phyloP scores from a whole-genome alignment of 192 early-diverging fungal genomes.

The Helicostylum pulchrum region DNA sequence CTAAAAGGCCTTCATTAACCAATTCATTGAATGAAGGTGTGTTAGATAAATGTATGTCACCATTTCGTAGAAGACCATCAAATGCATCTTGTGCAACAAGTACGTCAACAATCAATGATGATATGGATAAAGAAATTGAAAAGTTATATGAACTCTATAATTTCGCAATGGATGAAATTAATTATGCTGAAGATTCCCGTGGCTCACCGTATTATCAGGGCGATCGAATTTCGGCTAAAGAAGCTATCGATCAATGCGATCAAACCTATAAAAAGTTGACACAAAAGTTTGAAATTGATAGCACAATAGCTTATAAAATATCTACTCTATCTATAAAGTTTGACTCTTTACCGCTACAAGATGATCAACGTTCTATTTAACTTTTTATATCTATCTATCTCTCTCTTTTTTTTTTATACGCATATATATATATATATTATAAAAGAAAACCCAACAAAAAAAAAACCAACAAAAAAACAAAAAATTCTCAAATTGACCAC shows the following conservation, averaged over 20 bases:
- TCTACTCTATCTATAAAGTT: slow-evolving; percentile 12
- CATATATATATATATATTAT: slow-evolving; percentile 2
- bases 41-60: slow-evolving; percentile 8
- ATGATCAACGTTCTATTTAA: slow-evolving; percentile 6
- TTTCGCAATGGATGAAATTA: slow-evolving; percentile 14
- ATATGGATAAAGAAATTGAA: slow-evolving; percentile 3
- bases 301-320: slow-evolving; percentile 4
- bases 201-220: slow-evolving; percentile 15
- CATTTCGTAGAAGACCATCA: slow-evolving; percentile 9
- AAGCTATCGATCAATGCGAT: slow-evolving; percentile 13
- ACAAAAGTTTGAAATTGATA: slow-evolving; percentile 11
- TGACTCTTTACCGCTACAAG: slow-evolving; percentile 9
- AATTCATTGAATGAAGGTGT: neutral
- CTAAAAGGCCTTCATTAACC: neutral
- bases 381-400: neutral
- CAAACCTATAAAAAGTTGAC: neutral
- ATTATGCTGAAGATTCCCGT: slow-evolving; percentile 19
- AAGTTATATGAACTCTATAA: slow-evolving; percentile 10
- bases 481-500: neutral
- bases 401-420: neutral
- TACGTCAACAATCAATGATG: neutral
- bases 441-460: neutral
- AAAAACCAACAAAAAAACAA: slow-evolving; percentile 10
- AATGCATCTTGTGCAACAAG: slow-evolving; percentile 4
- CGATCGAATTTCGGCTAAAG: slow-evolving; percentile 8